These are phyloP conservation scores for Cicer pinnatifidum DNA, from an alignment of 306 rosid genomes.

Conservation along the genomic window DNA sequence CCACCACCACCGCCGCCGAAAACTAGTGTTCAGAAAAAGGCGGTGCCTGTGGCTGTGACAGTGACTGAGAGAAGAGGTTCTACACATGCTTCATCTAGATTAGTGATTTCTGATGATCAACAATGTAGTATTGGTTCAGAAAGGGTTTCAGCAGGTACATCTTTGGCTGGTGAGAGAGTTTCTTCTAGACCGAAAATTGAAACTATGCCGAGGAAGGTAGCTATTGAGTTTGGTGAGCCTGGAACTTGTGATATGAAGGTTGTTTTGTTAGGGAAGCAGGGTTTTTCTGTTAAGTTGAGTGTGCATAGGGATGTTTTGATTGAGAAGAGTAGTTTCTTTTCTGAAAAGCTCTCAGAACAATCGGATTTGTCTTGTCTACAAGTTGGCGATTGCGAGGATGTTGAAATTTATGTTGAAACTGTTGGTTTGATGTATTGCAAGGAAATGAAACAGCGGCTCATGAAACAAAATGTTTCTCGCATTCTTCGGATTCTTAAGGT, in stretches of 20 bases:
- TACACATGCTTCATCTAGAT: conserved; percentile 57
- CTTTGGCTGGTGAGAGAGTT: conserved; percentile 64
- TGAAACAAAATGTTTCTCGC: conserved; percentile 88
- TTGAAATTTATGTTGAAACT: conserved; percentile 87
- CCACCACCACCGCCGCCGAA: conserved; percentile 54
- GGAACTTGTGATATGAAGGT: conserved; percentile 92
- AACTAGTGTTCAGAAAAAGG: conserved; percentile 61
- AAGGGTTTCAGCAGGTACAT: conserved; percentile 49
- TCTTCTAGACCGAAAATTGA: conserved; percentile 73
- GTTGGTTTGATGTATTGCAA: conserved; percentile 94
- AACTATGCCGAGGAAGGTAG: conserved; percentile 84
- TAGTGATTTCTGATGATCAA: conserved; percentile 62
- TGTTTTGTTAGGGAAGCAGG: conserved; percentile 81
- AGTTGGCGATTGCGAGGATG: conserved; percentile 87
- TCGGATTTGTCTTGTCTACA: conserved; percentile 60
- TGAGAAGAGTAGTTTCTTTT: conserved; percentile 71
- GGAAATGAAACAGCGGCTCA: conserved; percentile 88
- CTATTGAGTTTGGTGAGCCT: conserved; percentile 95
- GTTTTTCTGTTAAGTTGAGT: conserved; percentile 87
- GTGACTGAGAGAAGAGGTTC: conserved; percentile 60
- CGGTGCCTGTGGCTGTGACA: conserved; percentile 44
- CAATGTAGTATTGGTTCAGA: conserved; percentile 53
- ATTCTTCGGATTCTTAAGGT: conserved; percentile 92
- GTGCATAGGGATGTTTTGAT: conserved; percentile 76
- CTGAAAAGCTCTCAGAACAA: conserved; percentile 65